Conservation (phyloP, 352 stramenopile genomes). For the Globisporangium acanthophoron region DNA sequence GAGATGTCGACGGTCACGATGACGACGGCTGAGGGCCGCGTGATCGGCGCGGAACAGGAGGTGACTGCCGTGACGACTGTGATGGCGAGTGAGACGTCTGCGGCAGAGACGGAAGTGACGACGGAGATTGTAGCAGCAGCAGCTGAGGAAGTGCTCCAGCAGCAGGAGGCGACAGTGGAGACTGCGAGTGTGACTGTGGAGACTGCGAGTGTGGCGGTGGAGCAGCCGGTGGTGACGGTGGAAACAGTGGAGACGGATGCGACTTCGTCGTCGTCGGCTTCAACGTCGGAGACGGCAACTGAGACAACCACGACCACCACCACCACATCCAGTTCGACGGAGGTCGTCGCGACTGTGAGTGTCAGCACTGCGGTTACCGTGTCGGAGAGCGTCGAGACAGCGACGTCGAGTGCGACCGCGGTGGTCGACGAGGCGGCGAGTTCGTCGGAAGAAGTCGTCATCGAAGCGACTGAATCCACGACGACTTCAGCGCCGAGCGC, state of each 20-base stretch:
- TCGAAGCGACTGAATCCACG: not conserved
- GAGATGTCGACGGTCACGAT: slow-evolving; percentile 1
- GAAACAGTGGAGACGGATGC: not conserved
- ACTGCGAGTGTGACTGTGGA: not conserved
- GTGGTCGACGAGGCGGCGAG: no score
- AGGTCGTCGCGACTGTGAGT: not conserved
- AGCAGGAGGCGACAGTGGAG: not conserved
- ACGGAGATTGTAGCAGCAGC: not conserved
- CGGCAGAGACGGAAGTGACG: not conserved
- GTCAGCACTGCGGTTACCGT: not conserved
- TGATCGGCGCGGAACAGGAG: not conserved
- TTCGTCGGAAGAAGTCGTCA: not conserved
- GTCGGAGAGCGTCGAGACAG: not conserved
- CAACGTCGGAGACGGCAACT: not conserved
- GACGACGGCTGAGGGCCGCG: not conserved
- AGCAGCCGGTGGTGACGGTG: not conserved
- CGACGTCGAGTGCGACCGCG: not conserved
- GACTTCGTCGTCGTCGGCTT: not conserved
- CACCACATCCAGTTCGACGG: not conserved
- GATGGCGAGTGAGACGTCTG: not conserved
- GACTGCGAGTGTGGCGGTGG: not conserved
- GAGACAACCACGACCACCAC: not conserved
- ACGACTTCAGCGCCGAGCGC: not conserved
- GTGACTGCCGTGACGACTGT: not conserved
- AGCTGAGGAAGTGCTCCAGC: no score